These are phyloP conservation scores for Cercospora canescens DNA, from an alignment of 2,329 filamentous ascomycete genomes.

Conservation along the genomic window DNA sequence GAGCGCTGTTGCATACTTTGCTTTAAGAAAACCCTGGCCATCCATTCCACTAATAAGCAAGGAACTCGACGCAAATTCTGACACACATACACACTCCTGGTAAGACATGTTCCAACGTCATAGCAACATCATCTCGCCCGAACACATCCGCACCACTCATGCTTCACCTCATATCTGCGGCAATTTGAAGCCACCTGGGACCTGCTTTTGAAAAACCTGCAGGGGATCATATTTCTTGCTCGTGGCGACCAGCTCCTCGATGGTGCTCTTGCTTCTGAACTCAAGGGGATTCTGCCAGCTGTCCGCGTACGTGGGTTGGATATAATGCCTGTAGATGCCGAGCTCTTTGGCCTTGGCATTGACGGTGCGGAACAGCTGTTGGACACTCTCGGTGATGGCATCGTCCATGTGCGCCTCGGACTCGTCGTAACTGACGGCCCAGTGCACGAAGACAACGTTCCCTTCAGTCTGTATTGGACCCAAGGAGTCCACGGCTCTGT, in stretches of 20 bases:
- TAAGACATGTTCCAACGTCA: no score
- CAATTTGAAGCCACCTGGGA: slow-evolving; percentile 40
- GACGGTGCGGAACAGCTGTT: slow-evolving; percentile 13
- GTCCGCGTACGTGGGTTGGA: slow-evolving; percentile 41
- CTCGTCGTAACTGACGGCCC: slow-evolving; percentile 19
- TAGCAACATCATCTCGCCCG: background rate
- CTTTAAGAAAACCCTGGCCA: background rate
- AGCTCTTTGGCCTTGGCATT: slow-evolving; percentile 14
- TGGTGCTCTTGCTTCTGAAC: slow-evolving; percentile 34
- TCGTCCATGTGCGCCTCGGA: slow-evolving; percentile 12
- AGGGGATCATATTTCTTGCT: slow-evolving; percentile 39
- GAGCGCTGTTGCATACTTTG: no score
- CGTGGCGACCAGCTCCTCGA: slow-evolving; percentile 32
- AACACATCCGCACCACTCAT: background rate
- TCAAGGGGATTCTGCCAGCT: slow-evolving; percentile 39
- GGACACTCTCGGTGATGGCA: slow-evolving; percentile 16
- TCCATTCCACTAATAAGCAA: background rate
- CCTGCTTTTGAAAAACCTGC: slow-evolving; percentile 37
- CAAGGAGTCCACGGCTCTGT: slow-evolving; percentile 19
- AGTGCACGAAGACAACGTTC: slow-evolving; percentile 22
- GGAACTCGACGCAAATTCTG: background rate
- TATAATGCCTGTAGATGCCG: slow-evolving; percentile 21
- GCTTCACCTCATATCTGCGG: background rate
- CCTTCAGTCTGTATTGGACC: slow-evolving; percentile 24
- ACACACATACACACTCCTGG: no score